Base-by-base conservation (phyloP, 306 rosid species). In the Myrica gale region DNA sequence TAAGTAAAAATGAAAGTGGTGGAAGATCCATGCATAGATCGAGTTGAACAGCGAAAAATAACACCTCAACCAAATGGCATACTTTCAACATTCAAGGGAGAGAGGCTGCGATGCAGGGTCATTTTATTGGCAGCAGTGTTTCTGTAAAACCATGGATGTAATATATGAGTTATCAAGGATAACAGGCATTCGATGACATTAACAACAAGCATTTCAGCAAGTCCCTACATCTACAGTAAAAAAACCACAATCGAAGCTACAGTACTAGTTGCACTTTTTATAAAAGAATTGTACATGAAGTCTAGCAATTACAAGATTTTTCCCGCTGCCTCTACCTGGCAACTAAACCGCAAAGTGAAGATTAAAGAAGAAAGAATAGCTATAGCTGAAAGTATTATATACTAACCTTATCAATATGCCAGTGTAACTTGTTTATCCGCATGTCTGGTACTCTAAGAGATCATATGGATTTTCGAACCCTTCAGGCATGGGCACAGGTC, bases 201-300 rank as follows among this genome's bases (percentile, higher is more conserved):
- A 48, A 44, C 55, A 23, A 82, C 69, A 79, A 72, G 74, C 67
- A 80, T 75, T 74, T 72, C 77, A 84, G 56, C 50, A 62, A 77
- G 78, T 79, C 82, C 79, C 74, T 47, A 76, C 81, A 72, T 81
- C 73, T 76, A 83, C 77, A 88, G 44, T 69, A 79, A 68, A 73
- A 20, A 63, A 66, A 76, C 13, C 23, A 46, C 48, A 74, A 74
- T 71, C 70, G 71, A 79, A 76, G 69, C 80, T 69, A 79, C 68
- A 65, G 83, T 76, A 66, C 78, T 86, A 75, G 80, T 79, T 81
- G 86, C 81, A 81, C 82, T 85, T 81, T 75, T 82, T 74, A 66
- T 77, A 78, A 89, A 90, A 79, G 79, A 86, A 85, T 85, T 84
- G 79, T 81, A 86, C 85, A 82, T 53, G 37, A 78, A 85, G 77